phyloP scores from a whole-genome alignment of 2,329 filamentous ascomycete genomes.

The Trichoderma simmonsii region DNA sequence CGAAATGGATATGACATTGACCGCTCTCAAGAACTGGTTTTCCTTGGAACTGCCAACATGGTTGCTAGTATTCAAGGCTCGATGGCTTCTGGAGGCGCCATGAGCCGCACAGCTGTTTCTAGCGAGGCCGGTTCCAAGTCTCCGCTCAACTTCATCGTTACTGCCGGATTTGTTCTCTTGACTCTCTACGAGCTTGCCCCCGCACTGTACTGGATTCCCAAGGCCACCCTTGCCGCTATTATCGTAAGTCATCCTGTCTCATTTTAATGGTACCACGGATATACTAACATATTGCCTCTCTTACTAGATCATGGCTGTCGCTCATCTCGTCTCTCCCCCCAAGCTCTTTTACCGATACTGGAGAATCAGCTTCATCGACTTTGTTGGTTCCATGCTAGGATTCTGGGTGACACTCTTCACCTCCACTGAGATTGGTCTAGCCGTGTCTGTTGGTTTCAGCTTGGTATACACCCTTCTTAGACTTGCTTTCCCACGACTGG shows the following conservation, averaged over 20 bases:
- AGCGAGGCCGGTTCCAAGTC: constrained; percentile 61
- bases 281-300: not conserved
- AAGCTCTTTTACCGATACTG: constrained; percentile 61
- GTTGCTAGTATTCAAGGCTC: constrained; percentile 63
- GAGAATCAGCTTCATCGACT: constrained; percentile 63
- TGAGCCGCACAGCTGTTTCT: constrained; percentile 67
- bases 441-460: constrained; percentile 58
- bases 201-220: constrained; percentile 65
- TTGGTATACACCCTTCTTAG: constrained; percentile 59
- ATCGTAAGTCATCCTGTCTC: constrained; percentile 42
- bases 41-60: constrained; percentile 60
- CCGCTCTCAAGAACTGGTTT: constrained; percentile 63
- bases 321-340: constrained; percentile 57
- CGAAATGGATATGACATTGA: constrained; percentile 62
- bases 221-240: constrained; percentile 61
- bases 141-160: constrained; percentile 58
- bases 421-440: constrained; percentile 59
- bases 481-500: constrained; percentile 51
- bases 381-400: constrained; percentile 59
- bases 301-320: constrained; percentile 56
- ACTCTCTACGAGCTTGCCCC: constrained; percentile 60
- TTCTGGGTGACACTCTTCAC: constrained; percentile 64
- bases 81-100: constrained; percentile 63
- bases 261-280: not conserved
- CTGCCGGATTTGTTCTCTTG: constrained; percentile 58